These are phyloP conservation scores for Leavenworthia alabamica DNA, from an alignment of 345 rosid genomes.

Conservation along the genomic window DNA sequence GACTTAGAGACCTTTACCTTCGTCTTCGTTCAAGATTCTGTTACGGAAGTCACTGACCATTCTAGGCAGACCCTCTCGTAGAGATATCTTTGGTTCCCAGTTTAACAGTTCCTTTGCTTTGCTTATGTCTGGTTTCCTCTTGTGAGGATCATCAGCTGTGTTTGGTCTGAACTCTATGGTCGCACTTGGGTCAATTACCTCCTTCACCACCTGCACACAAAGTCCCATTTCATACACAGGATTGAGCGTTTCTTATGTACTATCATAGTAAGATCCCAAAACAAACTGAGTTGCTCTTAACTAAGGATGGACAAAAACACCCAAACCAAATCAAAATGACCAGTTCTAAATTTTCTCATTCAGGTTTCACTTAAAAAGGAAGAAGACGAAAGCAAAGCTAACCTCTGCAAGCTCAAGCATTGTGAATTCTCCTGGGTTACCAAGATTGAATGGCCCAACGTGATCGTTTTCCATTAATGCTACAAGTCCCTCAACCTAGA, in stretches of 20 bases:
- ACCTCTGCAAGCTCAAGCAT: slow-evolving; percentile 99
- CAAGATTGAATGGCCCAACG: slow-evolving; percentile 91
- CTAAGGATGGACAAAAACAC: not conserved
- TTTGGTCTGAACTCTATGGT: slow-evolving; percentile 80
- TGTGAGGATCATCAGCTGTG: slow-evolving; percentile 95
- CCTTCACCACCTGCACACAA: slow-evolving; percentile 67
- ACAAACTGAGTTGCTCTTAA: not conserved
- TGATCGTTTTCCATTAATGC: slow-evolving; percentile 93
- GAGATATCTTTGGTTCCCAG: slow-evolving; percentile 87
- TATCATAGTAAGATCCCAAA: not conserved
- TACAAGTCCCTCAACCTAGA: slow-evolving; percentile 83
- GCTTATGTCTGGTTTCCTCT: slow-evolving; percentile 89
- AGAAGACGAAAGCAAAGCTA: slow-evolving; percentile 19
- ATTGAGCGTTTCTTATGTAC: not conserved
- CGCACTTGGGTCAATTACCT: slow-evolving; percentile 90
- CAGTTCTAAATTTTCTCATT: not conserved
- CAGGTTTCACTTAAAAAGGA: not conserved
- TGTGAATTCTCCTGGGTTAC: slow-evolving; percentile 97
- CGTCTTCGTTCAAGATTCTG: slow-evolving; percentile 79
- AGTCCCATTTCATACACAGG: not conserved
- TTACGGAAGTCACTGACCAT: slow-evolving; percentile 90
- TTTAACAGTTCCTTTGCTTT: slow-evolving; percentile 83
- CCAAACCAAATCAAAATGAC: not conserved
- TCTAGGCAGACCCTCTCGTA: slow-evolving; percentile 80
- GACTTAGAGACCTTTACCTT: slow-evolving; percentile 54